Percentiles rank a stretch among this genome's conserved stretches.
phyloP scores from a whole-genome alignment of 1,284 basidiomycete species.

The Microbotryum lychnidis-dioicae region DNA sequence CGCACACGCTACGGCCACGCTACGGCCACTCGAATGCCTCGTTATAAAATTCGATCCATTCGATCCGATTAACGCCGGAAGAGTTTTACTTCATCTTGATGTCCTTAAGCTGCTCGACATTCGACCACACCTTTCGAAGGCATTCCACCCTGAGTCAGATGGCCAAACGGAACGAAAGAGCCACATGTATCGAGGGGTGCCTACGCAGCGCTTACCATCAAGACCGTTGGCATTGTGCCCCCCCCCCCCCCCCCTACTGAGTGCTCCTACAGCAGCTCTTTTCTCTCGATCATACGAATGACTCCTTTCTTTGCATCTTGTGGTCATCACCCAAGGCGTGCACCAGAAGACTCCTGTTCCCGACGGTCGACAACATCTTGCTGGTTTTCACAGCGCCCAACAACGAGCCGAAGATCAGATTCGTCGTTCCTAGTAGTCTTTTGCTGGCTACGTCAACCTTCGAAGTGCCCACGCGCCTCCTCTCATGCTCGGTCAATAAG shows the following conservation, averaged over 20 bases:
- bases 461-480: too few species aligned
- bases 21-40: conserved; percentile 37
- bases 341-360: too few species aligned
- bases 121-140: conserved; percentile 34
- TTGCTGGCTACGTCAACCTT: too few species aligned
- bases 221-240: too few species aligned
- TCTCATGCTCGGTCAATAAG: conserved; percentile 27
- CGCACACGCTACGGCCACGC: conserved; percentile 40
- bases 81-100: conserved; percentile 36
- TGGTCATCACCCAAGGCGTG: not conserved
- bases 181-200: conserved; percentile 45
- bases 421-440: too few species aligned
- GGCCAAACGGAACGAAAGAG: conserved; percentile 13
- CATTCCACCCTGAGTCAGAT: conserved; percentile 31
- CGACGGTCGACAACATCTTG: too few species aligned
- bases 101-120: conserved; percentile 10
- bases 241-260: conserved; percentile 32
- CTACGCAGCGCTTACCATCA: conserved; percentile 23
- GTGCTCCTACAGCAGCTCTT: conserved; percentile 33
- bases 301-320: conserved; percentile 20
- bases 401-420: too few species aligned
- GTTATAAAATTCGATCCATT: conserved; percentile 40
- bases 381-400: too few species aligned
- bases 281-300: not conserved
- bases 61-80: conserved; percentile 34